These are phyloP conservation scores for Paralagenidium karlingii DNA, from an alignment of 352 stramenopile genomes.

Conservation along the genomic window DNA sequence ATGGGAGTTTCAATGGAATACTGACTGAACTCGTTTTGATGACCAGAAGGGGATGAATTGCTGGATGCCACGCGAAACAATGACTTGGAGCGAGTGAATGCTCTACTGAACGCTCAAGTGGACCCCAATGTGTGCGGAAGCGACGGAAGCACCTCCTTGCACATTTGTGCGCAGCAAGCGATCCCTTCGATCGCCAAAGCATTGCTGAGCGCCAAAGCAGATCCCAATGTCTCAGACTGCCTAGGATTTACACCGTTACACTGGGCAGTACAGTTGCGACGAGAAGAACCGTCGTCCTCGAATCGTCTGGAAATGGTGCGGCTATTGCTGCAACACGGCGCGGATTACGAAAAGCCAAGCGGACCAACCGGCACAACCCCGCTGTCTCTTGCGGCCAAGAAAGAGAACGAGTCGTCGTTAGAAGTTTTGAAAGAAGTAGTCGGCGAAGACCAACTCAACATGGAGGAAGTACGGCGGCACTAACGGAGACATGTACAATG, in stretches of 20 bases:
- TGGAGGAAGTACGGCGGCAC: too few species aligned
- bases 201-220: conserved; percentile 47
- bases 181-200: conserved; percentile 35
- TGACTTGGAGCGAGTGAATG: conserved; percentile 40
- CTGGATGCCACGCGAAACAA: conserved; percentile 62
- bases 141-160: conserved; percentile 57
- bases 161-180: conserved; percentile 70
- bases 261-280: conserved; percentile 70
- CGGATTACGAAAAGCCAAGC: conserved; percentile 19
- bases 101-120: conserved; percentile 45
- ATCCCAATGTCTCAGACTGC: conserved; percentile 40
- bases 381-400: conserved; percentile 47
- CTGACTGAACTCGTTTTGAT: background rate
- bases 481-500: too few species aligned
- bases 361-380: conserved; percentile 40
- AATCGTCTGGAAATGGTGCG: conserved; percentile 65
- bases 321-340: conserved; percentile 45
- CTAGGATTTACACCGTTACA: conserved; percentile 67
- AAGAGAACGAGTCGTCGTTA: conserved; percentile 48
- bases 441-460: conserved; percentile 5
- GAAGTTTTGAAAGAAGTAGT: conserved; percentile 45
- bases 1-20: background rate
- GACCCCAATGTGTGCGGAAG: conserved; percentile 28
- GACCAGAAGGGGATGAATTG: conserved; percentile 59
- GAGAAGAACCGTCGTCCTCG: conserved; percentile 46